Evolutionary conservation across 176 grass and related monocot genomes (phyloP).

Genomic region (Eleusine coracana): DNA sequence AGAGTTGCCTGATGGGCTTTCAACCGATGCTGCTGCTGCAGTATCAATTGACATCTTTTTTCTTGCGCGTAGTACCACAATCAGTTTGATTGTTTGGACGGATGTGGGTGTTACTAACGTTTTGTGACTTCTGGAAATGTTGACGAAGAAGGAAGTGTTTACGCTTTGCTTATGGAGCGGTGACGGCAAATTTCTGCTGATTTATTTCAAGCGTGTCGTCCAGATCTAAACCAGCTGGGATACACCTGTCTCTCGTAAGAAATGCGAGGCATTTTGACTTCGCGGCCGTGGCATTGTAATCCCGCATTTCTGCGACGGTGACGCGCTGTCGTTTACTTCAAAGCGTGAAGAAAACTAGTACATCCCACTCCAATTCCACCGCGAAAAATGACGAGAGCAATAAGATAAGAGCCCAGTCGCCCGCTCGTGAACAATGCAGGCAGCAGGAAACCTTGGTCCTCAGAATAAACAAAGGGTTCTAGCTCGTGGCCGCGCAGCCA

Average conservation of each 20-base stretch:
- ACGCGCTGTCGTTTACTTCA: slow-evolving; percentile 19
- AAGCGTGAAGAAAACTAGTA: slow-evolving; percentile 27
- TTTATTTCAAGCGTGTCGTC: slow-evolving; percentile 17
- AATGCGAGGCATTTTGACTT: not conserved
- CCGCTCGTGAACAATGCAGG: slow-evolving; percentile 23
- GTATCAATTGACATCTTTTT: not conserved
- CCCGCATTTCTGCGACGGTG: slow-evolving; percentile 20
- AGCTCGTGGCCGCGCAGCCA: not conserved
- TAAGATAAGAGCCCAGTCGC: not conserved
- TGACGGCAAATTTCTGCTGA: not conserved
- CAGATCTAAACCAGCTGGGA: slow-evolving; percentile 38
- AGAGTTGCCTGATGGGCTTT: not conserved
- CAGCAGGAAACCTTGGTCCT: slow-evolving; percentile 11
- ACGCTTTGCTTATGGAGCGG: too few species aligned
- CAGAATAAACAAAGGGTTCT: not conserved
- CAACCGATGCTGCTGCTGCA: not conserved
- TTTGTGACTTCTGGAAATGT: too few species aligned
- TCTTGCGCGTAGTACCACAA: too few species aligned
- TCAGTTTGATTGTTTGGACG: too few species aligned
- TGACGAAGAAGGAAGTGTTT: too few species aligned
- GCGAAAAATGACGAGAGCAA: too few species aligned
- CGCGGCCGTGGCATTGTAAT: not conserved
- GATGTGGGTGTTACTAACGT: too few species aligned
- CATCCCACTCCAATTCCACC: not conserved
- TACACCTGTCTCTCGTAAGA: not conserved